Evolutionary conservation across 176 grass and related monocot species (phyloP).

Genomic region (Melocanna baccifera): DNA sequence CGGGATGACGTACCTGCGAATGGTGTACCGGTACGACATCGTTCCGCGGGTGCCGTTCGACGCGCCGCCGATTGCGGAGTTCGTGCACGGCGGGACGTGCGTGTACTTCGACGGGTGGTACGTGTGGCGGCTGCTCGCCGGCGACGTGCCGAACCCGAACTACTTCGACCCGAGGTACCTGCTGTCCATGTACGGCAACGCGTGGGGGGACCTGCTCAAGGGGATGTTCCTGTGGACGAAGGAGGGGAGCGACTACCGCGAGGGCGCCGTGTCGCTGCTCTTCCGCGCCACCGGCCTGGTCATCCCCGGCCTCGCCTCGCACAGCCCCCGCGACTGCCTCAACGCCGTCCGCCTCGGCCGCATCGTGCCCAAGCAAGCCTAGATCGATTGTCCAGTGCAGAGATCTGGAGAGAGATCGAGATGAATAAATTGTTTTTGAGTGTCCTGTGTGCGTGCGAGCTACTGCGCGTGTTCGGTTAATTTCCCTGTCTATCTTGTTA

Average conservation of each 20-base stretch:
- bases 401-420: background rate
- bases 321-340: conserved; percentile 70
- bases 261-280: conserved; percentile 46
- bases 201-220: conserved; percentile 55
- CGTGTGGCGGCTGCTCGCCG: conserved; percentile 28
- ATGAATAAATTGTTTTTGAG: background rate
- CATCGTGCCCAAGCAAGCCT: conserved; percentile 2
- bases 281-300: conserved; percentile 44
- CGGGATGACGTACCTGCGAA: conserved; percentile 10
- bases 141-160: conserved; percentile 61
- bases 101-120: conserved; percentile 78
- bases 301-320: conserved; percentile 58
- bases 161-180: conserved; percentile 55
- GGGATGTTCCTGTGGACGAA: conserved; percentile 37
- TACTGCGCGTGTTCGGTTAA: background rate
- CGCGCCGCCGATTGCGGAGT: conserved; percentile 29
- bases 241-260: conserved; percentile 54
- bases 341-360: conserved; percentile 54
- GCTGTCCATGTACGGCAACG: conserved; percentile 45
- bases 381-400: background rate
- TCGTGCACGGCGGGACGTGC: conserved; percentile 51
- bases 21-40: conserved; percentile 82
- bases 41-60: conserved; percentile 72
- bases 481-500: background rate
- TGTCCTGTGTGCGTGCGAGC: background rate